A percentile compares a stretch with the other conserved stretches of the same genome.
phyloP scores from a whole-genome alignment of 148 eudicot species.

The Polygonum aviculare region DNA sequence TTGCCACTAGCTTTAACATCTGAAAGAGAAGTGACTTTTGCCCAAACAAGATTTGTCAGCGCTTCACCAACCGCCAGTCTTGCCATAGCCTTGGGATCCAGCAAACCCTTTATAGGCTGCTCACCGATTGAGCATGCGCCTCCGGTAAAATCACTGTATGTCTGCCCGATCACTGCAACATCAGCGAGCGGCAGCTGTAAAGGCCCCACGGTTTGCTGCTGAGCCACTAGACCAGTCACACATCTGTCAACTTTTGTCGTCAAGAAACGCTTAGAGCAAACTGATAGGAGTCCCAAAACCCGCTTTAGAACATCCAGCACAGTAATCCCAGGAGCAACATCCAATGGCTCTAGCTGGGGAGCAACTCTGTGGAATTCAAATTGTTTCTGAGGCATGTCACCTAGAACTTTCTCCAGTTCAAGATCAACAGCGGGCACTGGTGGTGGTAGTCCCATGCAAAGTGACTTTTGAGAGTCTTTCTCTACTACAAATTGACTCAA shows the following conservation, averaged over 20 bases:
- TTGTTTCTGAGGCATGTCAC: slow-evolving; percentile 56
- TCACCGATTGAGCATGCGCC: slow-evolving; percentile 93
- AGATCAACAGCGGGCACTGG: slow-evolving; percentile 90
- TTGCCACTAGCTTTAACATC: slow-evolving; percentile 96
- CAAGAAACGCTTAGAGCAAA: slow-evolving; percentile 75
- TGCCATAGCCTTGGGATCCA: slow-evolving; percentile 88
- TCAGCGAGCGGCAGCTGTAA: slow-evolving; percentile 73
- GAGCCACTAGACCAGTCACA: slow-evolving; percentile 50
- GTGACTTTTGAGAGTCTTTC: slow-evolving; percentile 57
- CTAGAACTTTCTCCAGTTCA: slow-evolving; percentile 83
- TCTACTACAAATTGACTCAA: slow-evolving; percentile 58
- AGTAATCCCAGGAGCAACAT: no score
- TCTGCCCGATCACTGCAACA: slow-evolving; percentile 87
- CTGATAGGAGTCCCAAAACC: slow-evolving; percentile 20
- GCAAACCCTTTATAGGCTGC: slow-evolving; percentile 81
- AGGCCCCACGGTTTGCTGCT: slow-evolving; percentile 94
- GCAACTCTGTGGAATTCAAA: no score
- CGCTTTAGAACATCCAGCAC: no score
- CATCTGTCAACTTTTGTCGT: no score
- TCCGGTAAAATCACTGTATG: slow-evolving; percentile 60
- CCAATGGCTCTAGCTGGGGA: no score
- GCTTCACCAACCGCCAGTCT: slow-evolving; percentile 91
- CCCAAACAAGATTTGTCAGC: slow-evolving; percentile 86
- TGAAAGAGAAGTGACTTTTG: slow-evolving; percentile 66
- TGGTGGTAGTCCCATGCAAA: slow-evolving; percentile 38